These are phyloP conservation scores for Xylaria venustula DNA, from an alignment of 495 filamentous ascomycete species.

Conservation along the genomic window DNA sequence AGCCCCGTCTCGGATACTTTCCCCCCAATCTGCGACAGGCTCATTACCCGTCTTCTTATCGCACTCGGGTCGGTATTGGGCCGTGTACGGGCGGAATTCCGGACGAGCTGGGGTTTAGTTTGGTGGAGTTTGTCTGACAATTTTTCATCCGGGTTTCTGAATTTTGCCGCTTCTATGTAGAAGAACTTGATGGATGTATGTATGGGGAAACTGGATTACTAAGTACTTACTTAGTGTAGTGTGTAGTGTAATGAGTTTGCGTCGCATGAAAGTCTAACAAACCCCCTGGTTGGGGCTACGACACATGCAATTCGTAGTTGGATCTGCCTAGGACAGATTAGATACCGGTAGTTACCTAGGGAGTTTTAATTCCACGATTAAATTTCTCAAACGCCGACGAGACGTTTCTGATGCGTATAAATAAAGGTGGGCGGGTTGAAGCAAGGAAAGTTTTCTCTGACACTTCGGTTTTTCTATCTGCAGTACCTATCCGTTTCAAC, in stretches of 20 bases:
- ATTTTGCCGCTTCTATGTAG: no score
- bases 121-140: background rate
- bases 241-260: no score
- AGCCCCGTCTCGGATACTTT: slow-evolving; percentile 6
- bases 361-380: no score
- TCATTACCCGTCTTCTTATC: no score
- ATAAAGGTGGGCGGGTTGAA: background rate
- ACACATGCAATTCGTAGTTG: background rate
- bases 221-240: no score
- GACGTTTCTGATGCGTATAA: background rate
- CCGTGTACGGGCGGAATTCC: background rate
- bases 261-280: background rate
- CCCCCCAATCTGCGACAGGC: background rate
- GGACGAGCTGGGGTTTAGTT: background rate
- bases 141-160: background rate
- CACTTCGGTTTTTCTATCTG: background rate
- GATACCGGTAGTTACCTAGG: no score
- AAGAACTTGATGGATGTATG: no score
- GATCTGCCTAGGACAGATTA: slow-evolving; percentile 4
- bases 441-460: background rate
- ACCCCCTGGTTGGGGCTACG: no score
- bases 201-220: background rate
- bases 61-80: background rate
- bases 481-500: background rate
- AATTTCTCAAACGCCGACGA: background rate